Evolutionary conservation across 2,329 filamentous ascomycete genomes (phyloP), one percentile per base, ranked within the genome.

Genomic region (Diaporthe citrichinensis): DNA sequence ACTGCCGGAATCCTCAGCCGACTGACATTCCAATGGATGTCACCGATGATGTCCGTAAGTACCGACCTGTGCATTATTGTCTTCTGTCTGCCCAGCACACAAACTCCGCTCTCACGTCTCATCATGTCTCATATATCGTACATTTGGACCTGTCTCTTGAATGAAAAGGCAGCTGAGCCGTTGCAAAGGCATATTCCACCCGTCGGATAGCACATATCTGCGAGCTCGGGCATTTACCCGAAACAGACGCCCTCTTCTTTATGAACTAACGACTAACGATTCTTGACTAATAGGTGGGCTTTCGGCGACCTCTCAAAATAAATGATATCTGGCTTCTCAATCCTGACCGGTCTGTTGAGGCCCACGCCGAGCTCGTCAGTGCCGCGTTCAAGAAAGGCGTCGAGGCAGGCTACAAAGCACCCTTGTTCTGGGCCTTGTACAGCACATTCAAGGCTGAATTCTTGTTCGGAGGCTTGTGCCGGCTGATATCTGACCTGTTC

Each of bases 291-390:
- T 31, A 65, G 92, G 90, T 92, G 57, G 97, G 97, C 46, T 98
- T 98, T 84, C 92, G 95, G 81, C 92, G 97, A 20, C 92, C 92
- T 2, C 89, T 99, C 3, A 94, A 98, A 80, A 86, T 92, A 73
- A 94, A 94, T 79, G 97, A 99, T 82, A 92, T 99, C 74, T 98
- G 95, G 93, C 86, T 88, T 0, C 94, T 98, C 79, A 98, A 98
- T 78, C 96, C 96, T 0, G 86, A 94, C 76, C 90, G 97, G 76
- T 90, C 91, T 23, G 92, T 95, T 59, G 92, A 94, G 77, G 86
- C 91, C 12, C 87, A 98, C 83, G 92, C 94, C 9, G 84, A 85
- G 8, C 93, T 88, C 78, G 86, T 98, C 62, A 89, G 92, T 76
- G 87, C 86, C 9, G 90, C 93, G 0, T 96, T 98, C 82, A 87